phyloP scores from a whole-genome alignment of 1,284 basidiomycete species.

The Malassezia furfur region DNA sequence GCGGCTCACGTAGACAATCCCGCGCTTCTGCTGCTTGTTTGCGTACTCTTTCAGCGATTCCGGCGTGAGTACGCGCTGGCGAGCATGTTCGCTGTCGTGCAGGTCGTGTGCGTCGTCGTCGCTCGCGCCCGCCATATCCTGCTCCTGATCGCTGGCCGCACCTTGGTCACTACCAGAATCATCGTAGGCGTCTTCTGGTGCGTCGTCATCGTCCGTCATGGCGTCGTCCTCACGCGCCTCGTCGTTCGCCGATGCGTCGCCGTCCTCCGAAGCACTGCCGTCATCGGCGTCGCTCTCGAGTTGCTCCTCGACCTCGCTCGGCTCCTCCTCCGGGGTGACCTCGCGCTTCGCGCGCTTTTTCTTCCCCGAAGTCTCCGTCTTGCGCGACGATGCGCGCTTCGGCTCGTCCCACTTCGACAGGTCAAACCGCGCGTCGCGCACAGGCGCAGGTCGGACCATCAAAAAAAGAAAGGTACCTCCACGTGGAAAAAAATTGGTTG shows the following conservation, averaged over 20 bases:
- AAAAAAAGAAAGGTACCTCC: neutral
- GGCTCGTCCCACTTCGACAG: neutral
- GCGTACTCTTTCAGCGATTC: conserved; percentile 36
- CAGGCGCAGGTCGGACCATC: neutral
- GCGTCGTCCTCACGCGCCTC: neutral
- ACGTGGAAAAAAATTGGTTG: conserved; percentile 2
- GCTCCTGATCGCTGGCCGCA: conserved; percentile 10
- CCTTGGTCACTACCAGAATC: neutral
- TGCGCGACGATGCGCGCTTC: neutral
- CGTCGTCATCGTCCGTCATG: neutral
- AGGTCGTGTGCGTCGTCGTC: conserved; percentile 49
- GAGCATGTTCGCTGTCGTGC: neutral
- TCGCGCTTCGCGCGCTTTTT: neutral
- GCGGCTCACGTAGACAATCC: conserved; percentile 86
- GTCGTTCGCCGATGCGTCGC: neutral
- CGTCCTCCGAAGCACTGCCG: neutral
- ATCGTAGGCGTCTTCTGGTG: neutral
- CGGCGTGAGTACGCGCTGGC: conserved; percentile 6
- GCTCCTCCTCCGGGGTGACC: neutral
- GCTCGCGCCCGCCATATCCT: conserved; percentile 52
- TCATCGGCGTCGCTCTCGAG: neutral
- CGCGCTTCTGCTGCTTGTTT: conserved; percentile 49
- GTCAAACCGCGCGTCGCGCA: conserved; percentile 4
- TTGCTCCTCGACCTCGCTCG: neutral
- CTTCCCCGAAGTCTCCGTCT: neutral